Evolutionary conservation across 2,329 filamentous ascomycete genomes (phyloP).

Genomic region (Aspergillus neoniger): DNA sequence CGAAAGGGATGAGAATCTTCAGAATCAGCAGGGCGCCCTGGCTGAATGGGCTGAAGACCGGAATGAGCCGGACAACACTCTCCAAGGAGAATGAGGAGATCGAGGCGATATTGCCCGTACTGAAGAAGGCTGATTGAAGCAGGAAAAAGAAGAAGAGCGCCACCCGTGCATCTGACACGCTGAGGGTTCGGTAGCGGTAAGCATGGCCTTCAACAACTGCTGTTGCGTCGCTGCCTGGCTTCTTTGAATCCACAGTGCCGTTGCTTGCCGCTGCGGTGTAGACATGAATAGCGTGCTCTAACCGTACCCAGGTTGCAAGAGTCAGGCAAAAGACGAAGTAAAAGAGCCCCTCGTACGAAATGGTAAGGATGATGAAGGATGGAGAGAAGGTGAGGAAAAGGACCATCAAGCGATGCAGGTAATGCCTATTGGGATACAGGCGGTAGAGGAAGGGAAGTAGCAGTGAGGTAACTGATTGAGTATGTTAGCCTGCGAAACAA

Average conservation of each 20-base stretch:
- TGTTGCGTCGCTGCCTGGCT: conserved; percentile 33
- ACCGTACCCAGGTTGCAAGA: conserved; percentile 83
- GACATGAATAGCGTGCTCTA: conserved; percentile 76
- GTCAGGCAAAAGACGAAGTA: conserved; percentile 86
- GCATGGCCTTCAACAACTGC: conserved; percentile 35
- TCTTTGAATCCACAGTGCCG: conserved; percentile 26
- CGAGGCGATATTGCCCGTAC: conserved; percentile 93
- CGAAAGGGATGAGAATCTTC: conserved; percentile 92
- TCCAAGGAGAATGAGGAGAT: conserved; percentile 92
- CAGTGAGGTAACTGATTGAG: conserved; percentile 65
- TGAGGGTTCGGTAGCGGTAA: conserved; percentile 64
- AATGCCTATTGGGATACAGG: conserved; percentile 78
- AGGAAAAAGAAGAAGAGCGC: conserved; percentile 94
- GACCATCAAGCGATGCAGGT: conserved; percentile 83
- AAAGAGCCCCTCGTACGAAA: conserved; percentile 95
- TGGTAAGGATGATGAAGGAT: conserved; percentile 91
- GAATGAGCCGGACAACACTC: conserved; percentile 81
- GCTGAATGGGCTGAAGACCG: conserved; percentile 89
- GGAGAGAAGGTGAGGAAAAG: conserved; percentile 93
- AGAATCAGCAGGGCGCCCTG: conserved; percentile 84
- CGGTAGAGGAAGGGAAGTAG: conserved; percentile 79
- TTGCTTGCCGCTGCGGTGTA: conserved; percentile 30
- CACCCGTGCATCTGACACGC: conserved; percentile 80
- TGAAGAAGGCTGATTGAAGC: conserved; percentile 94
- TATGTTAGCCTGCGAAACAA: conserved; percentile 12